phyloP scores from a whole-genome alignment of 345 rosid species.

The Eucalyptus marginata region DNA sequence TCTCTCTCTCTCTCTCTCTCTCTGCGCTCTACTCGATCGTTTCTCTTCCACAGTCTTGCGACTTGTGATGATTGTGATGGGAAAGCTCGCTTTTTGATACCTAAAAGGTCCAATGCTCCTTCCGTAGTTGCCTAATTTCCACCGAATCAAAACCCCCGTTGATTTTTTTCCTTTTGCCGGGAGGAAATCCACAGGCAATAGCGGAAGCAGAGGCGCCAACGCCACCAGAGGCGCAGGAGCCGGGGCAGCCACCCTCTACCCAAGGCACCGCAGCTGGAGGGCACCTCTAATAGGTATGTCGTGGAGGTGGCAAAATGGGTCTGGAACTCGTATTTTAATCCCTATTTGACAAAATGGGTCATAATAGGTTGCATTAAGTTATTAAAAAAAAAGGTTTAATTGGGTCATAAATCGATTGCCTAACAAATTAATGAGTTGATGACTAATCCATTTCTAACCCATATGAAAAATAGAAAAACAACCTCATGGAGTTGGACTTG shows the following conservation, averaged over 20 bases:
- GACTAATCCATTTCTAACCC: not conserved
- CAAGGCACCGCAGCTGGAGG: no score
- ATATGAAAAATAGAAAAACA: no score
- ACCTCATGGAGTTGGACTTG: not conserved
- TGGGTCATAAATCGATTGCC: not conserved
- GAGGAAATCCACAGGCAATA: slow-evolving; percentile 36
- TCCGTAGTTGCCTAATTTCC: not conserved
- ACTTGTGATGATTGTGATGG: not conserved
- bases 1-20: not conserved
- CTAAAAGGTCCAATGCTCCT: not conserved
- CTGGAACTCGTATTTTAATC: no score
- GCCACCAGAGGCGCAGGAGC: no score
- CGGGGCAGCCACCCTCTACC: no score
- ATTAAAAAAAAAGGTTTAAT: no score
- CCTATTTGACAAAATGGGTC: no score
- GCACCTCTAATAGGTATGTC: no score
- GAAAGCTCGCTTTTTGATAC: not conserved
- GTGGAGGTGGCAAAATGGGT: no score
- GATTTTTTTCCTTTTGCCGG: not conserved
- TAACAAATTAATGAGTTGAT: not conserved
- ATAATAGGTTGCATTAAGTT: not conserved
- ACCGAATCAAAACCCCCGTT: not conserved
- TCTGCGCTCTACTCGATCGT: not conserved
- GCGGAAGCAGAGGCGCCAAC: slow-evolving; percentile 4
- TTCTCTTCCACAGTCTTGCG: not conserved